A percentile compares a stretch with the other conserved stretches of the same genome.
These are phyloP conservation scores for Scopulariopsis brevicaulis DNA, from an alignment of 2,329 filamentous ascomycete species.

Conservation along the genomic window DNA sequence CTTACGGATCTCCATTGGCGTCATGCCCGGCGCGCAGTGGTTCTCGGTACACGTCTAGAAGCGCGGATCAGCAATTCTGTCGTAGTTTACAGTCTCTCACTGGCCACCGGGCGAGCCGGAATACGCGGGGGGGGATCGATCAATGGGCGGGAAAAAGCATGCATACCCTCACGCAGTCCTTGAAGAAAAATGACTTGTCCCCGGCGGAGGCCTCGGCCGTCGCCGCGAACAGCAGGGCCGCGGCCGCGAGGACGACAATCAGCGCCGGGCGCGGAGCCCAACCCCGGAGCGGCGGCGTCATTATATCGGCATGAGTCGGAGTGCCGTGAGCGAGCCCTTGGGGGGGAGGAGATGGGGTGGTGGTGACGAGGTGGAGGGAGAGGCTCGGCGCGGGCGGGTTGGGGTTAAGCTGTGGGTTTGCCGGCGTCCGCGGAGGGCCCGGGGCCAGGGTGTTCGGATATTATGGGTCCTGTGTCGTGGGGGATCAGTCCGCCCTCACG, in stretches of 20 bases:
- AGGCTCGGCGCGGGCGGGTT: too few relatives aligned
- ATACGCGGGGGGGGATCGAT: too few relatives aligned
- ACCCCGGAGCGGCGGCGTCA: not conserved
- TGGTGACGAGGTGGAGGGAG: too few relatives aligned
- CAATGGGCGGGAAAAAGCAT: not conserved
- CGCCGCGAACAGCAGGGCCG: slow-evolving; percentile 24
- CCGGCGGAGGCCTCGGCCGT: slow-evolving; percentile 62
- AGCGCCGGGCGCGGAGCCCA: slow-evolving; percentile 1
- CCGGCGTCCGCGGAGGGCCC: too few relatives aligned
- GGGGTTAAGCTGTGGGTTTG: too few relatives aligned
- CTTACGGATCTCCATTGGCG: slow-evolving; percentile 60
- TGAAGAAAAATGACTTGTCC: slow-evolving; percentile 79
- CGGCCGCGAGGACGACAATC: not conserved
- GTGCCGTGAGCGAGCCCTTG: not conserved
- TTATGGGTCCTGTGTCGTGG: not conserved
- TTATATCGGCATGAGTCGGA: not conserved
- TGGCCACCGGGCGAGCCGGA: too few relatives aligned
- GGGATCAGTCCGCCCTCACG: not conserved
- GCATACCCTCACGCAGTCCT: slow-evolving; percentile 70
- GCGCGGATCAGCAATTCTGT: not conserved
- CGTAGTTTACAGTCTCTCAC: not conserved
- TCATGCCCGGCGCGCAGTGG: slow-evolving; percentile 57
- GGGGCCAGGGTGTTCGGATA: not conserved
- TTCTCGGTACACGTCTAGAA: slow-evolving; percentile 68
- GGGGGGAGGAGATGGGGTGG: not conserved